These are phyloP conservation scores for Phytophthora rubi DNA, from an alignment of 352 stramenopile species.

Conservation along the genomic window DNA sequence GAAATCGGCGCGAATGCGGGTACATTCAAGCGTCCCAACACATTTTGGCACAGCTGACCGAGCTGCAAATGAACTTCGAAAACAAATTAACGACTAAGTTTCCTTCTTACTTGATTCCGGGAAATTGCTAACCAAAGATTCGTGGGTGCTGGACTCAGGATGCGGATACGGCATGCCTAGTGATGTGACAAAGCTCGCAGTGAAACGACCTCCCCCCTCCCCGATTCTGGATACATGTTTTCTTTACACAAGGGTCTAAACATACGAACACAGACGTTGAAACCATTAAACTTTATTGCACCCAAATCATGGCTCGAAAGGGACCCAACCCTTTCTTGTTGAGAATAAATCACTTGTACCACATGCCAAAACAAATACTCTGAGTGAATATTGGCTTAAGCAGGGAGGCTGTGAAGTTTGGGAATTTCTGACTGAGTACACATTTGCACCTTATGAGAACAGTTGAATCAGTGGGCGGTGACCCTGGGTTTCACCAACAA, in stretches of 20 bases:
- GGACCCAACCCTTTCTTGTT: constrained; percentile 9
- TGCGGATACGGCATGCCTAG: constrained; percentile 16
- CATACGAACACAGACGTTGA: constrained; percentile 1
- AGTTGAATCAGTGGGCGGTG: not conserved
- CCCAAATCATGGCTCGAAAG: not conserved
- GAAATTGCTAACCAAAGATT: constrained; percentile 6
- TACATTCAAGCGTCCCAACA: too few relatives aligned
- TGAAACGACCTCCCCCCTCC: not conserved
- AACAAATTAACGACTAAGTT: constrained; percentile 2
- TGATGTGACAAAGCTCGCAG: constrained; percentile 1
- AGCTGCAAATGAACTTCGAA: not conserved
- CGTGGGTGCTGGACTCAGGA: constrained; percentile 10
- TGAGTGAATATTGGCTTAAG: constrained; percentile 18
- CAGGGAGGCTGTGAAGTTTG: constrained; percentile 12
- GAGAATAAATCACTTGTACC: constrained; percentile 17
- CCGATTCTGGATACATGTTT: constrained; percentile 13
- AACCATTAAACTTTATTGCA: constrained; percentile 2
- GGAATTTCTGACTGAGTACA: constrained; percentile 4
- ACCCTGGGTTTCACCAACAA: too few relatives aligned
- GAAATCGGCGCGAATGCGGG: not conserved
- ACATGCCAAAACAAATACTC: constrained; percentile 20
- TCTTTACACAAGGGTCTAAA: constrained; percentile 19
- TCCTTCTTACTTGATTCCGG: not conserved
- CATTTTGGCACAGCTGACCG: not conserved
- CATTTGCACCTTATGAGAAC: constrained; percentile 10